A percentile compares a stretch with the other conserved stretches of the same genome.
Conservation (phyloP, 192 early-diverging fungal genomes). For the Entomortierella beljakovae region DNA sequence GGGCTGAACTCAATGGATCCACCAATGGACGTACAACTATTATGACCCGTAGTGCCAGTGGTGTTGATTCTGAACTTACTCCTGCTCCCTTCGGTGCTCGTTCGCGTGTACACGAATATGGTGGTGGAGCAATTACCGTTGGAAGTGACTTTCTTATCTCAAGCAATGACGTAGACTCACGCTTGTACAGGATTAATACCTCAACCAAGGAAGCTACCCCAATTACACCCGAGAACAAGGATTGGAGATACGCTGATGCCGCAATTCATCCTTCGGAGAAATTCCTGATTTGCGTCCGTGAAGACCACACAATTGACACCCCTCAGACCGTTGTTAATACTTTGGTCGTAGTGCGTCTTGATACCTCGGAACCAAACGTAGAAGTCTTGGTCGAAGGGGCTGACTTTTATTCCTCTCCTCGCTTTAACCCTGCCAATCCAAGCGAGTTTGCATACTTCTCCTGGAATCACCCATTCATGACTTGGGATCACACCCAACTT, state of each 20-base stretch:
- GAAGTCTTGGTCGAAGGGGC: conserved; percentile 62
- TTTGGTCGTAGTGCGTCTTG: conserved; percentile 67
- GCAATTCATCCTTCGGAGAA: conserved; percentile 63
- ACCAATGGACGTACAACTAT: conserved; percentile 52
- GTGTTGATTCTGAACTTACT: conserved; percentile 40
- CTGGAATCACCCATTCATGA: conserved; percentile 85
- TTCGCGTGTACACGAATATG: conserved; percentile 83
- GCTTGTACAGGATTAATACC: conserved; percentile 62
- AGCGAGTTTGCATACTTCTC: conserved; percentile 69
- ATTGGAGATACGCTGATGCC: conserved; percentile 74
- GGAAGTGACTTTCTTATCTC: conserved; percentile 69
- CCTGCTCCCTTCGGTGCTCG: conserved; percentile 69
- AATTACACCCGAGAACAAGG: conserved; percentile 59
- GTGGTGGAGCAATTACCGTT: conserved; percentile 72
- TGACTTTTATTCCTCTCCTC: conserved; percentile 78
- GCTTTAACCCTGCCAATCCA: conserved; percentile 59
- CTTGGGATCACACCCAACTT: conserved; percentile 78
- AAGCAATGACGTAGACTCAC: conserved; percentile 67
- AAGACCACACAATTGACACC: conserved; percentile 74
- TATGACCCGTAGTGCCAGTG: conserved; percentile 22
- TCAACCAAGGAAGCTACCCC: conserved; percentile 41
- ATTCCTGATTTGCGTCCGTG: conserved; percentile 74
- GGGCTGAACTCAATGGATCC: conserved; percentile 29
- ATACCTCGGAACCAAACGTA: conserved; percentile 36
- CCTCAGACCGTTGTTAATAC: conserved; percentile 66